A percentile compares a stretch with the other conserved stretches of the same genome.
phyloP scores from a whole-genome alignment of 148 eudicot genomes.

The Diospyros kaki region DNA sequence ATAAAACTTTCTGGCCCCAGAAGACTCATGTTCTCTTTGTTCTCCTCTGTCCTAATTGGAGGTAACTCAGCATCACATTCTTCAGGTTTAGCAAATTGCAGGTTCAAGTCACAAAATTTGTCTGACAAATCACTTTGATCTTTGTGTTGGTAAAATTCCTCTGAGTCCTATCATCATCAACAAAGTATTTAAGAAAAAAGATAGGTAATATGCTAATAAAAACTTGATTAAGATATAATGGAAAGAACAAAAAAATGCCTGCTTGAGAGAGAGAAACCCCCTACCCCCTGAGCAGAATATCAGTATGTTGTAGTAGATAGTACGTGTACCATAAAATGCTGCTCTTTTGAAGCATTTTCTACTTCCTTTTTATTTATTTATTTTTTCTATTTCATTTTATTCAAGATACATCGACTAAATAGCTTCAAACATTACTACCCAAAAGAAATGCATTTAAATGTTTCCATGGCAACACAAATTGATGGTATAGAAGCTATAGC shows the following conservation, averaged over 20 bases:
- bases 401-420: not conserved
- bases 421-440: not conserved
- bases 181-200: not conserved
- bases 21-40: not conserved
- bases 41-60: conserved; percentile 5
- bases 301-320: not conserved
- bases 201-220: not conserved
- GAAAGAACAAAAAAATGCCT: not conserved
- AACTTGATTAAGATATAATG: not conserved
- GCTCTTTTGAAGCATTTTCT: too few species aligned
- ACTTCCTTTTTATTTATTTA: too few species aligned
- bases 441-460: not conserved
- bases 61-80: conserved; percentile 10
- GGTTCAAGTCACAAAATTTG: not conserved
- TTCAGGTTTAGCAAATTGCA: conserved; percentile 13
- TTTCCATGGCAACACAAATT: not conserved
- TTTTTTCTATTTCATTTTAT: too few species aligned
- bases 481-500: not conserved
- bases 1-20: not conserved
- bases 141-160: not conserved
- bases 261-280: not conserved
- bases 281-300: not conserved
- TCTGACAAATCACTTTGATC: not conserved
- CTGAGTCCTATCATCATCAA: conserved; percentile 10
- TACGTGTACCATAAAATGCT: too few species aligned